phyloP scores from a whole-genome alignment of 768 basidiomycete species.

The Sporobolomyces phaffii region DNA sequence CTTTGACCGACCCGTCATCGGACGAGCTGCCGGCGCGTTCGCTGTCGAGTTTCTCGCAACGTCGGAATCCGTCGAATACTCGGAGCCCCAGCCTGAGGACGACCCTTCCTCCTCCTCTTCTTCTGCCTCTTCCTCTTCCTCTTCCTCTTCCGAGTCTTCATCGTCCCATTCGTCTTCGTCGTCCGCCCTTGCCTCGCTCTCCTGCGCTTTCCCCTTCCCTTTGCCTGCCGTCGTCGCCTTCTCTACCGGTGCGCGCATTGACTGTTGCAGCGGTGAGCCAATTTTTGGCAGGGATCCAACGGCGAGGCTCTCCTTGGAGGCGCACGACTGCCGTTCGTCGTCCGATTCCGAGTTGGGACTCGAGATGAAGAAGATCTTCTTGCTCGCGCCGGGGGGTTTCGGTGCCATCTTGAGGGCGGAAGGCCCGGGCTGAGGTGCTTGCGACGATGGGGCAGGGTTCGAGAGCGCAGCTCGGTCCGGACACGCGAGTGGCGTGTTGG shows the following conservation, averaged over 20 bases:
- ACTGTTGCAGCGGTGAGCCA: not conserved
- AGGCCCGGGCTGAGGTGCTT: not conserved
- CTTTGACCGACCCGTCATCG: slow-evolving; percentile 6
- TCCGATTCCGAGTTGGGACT: slow-evolving; percentile 35
- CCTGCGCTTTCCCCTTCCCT: slow-evolving; percentile 28
- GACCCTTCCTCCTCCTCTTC: slow-evolving; percentile 21
- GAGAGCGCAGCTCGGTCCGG: slow-evolving; percentile 14
- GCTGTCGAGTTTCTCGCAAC: slow-evolving; percentile 3
- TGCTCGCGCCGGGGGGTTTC: slow-evolving; percentile 16
- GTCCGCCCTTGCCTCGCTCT: slow-evolving; percentile 33
- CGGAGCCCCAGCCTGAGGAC: slow-evolving; percentile 39
- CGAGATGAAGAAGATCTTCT: slow-evolving; percentile 43
- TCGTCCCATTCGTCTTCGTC: slow-evolving; percentile 38
- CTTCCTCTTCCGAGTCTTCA: slow-evolving; percentile 38
- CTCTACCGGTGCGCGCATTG: not conserved
- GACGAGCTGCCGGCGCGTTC: not conserved
- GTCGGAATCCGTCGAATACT: slow-evolving; percentile 37
- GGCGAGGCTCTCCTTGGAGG: slow-evolving; percentile 10
- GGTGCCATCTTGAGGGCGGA: not conserved
- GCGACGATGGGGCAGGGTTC: not conserved
- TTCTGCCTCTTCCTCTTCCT: slow-evolving; percentile 30
- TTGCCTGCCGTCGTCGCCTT: slow-evolving; percentile 18
- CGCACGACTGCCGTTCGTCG: slow-evolving; percentile 27
- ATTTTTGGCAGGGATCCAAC: not conserved
- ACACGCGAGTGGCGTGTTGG: not conserved